Percentiles rank a stretch among this genome's conserved stretches.
phyloP scores from a whole-genome alignment of 768 basidiomycete genomes.

The Rubroboletus satanas region DNA sequence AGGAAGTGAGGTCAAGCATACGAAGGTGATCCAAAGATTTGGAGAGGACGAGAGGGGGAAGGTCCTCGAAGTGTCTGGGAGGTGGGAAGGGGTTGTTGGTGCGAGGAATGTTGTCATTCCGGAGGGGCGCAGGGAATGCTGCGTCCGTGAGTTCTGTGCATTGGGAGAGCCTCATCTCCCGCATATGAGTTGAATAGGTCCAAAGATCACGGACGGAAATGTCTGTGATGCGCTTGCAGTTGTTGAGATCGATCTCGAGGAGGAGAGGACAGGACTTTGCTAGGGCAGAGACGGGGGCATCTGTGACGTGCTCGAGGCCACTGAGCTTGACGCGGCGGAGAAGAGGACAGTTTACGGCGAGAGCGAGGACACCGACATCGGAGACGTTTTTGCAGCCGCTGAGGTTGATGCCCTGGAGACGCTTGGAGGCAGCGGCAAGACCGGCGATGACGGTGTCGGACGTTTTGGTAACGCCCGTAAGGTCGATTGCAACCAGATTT shows the following conservation, averaged over 20 bases:
- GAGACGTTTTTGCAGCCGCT: constrained; percentile 78
- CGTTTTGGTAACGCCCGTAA: constrained; percentile 66
- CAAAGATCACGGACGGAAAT: constrained; percentile 78
- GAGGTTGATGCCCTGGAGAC: constrained; percentile 90
- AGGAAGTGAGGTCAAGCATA: constrained; percentile 90
- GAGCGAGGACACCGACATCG: constrained; percentile 69
- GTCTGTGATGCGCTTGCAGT: constrained; percentile 76
- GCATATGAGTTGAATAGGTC: constrained; percentile 74
- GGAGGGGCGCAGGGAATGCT: constrained; percentile 76
- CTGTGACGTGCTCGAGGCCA: constrained; percentile 71
- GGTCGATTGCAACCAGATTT: constrained; percentile 83
- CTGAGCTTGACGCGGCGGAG: constrained; percentile 90
- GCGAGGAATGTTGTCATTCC: constrained; percentile 33
- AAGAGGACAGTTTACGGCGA: constrained; percentile 70
- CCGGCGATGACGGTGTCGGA: constrained; percentile 69
- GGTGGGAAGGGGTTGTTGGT: constrained; percentile 41
- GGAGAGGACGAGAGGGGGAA: constrained; percentile 64
- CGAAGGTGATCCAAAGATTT: constrained; percentile 79
- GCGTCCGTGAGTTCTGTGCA: constrained; percentile 76
- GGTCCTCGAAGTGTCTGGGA: constrained; percentile 37
- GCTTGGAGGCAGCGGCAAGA: constrained; percentile 64
- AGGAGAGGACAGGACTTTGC: constrained; percentile 79
- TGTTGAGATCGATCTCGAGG: constrained; percentile 91
- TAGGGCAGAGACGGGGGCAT: constrained; percentile 69
- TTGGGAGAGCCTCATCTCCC: constrained; percentile 84